Evolutionary conservation across 2,329 filamentous ascomycete genomes (phyloP), one percentile per base, ranked within the genome.

Genomic region (Tolypocladium sp.): DNA sequence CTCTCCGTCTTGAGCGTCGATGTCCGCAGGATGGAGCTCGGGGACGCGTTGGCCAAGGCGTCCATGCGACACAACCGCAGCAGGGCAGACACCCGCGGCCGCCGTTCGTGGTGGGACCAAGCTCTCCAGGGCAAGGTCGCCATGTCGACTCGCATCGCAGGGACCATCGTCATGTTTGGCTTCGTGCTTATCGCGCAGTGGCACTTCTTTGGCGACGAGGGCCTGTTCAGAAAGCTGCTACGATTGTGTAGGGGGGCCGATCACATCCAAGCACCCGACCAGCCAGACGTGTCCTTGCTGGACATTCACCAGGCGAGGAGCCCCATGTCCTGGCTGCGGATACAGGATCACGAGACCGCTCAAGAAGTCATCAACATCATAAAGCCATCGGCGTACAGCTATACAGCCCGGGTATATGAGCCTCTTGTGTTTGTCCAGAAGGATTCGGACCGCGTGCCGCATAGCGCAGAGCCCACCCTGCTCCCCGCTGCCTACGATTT

Each of bases 291-390:
- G 5, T 70, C 81, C 2, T 69, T 81, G 3, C 77, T 85, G 2
- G 78, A 82, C 27, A 82, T 92, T 61, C 87, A 92, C 66, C 88
- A 91, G 68, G 88, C 88, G 2, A 80, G 89, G 61, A 89, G 86
- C n/a, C 89, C 88, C 1, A 85, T 82, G 4, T 88, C 89, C 20
- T 93, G 90, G 90, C 77, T 92, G 56, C 82, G 83, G 33, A 78
- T 91, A 59, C 90, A 92, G 69, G 89, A 92, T 65, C 88, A 91
- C 65, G 87, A 90, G 67, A 91, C 89, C 1, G 89, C 89, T 2
- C 82, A 82, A 42, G 90, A 92, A 67, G 82, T 92, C 20, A 90
- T 92, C 69, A 80, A 84, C n/a, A 82, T 89, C 38, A 82, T 92
- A 65, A 91, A 90, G 63, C 89, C 89, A 8, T 77, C 81, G 58